These are phyloP conservation scores for Xerocomus minutiporus DNA, from an alignment of 1,284 basidiomycete genomes.

Conservation along the genomic window DNA sequence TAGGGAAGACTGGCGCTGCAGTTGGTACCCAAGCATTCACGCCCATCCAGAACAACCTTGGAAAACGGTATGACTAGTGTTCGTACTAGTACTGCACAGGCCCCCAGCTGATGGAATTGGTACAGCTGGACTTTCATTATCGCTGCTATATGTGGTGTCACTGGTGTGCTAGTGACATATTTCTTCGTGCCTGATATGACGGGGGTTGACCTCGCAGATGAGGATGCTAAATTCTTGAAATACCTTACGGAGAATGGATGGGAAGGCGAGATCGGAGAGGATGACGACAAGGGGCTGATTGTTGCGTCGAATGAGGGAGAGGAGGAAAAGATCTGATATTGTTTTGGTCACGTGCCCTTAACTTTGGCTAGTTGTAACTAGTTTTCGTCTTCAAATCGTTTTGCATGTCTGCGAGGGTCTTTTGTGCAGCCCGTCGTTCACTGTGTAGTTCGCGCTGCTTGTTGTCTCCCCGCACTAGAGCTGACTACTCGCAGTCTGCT, in stretches of 20 bases:
- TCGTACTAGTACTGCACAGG: background rate
- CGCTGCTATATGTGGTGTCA: conserved; percentile 61
- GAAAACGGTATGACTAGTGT: conserved; percentile 45
- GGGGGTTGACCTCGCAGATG: conserved; percentile 62
- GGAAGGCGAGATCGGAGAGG: conserved; percentile 62
- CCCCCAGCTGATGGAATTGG: conserved; percentile 10
- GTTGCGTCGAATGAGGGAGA: conserved; percentile 11
- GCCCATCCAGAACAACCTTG: conserved; percentile 65
- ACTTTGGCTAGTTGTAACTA: background rate
- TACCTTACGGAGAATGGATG: conserved; percentile 64
- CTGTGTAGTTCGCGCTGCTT: conserved; percentile 19
- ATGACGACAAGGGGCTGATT: conserved; percentile 38
- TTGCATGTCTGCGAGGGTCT: conserved; percentile 31
- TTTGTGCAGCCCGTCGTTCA: conserved; percentile 27
- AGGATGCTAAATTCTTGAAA: conserved; percentile 58
- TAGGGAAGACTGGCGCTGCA: conserved; percentile 75
- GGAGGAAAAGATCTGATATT: conserved; percentile 12
- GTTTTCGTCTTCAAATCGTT: background rate
- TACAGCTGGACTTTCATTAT: conserved; percentile 68
- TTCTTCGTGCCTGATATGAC: conserved; percentile 71
- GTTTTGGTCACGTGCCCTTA: conserved; percentile 21
- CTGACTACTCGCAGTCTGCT: conserved; percentile 29
- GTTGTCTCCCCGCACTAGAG: conserved; percentile 17
- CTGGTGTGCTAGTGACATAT: conserved; percentile 61
- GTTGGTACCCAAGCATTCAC: conserved; percentile 75